A percentile compares a stretch with the other conserved stretches of the same genome.
Evolutionary conservation across 768 basidiomycete species (phyloP).

Genomic region (Hericium erinaceus): DNA sequence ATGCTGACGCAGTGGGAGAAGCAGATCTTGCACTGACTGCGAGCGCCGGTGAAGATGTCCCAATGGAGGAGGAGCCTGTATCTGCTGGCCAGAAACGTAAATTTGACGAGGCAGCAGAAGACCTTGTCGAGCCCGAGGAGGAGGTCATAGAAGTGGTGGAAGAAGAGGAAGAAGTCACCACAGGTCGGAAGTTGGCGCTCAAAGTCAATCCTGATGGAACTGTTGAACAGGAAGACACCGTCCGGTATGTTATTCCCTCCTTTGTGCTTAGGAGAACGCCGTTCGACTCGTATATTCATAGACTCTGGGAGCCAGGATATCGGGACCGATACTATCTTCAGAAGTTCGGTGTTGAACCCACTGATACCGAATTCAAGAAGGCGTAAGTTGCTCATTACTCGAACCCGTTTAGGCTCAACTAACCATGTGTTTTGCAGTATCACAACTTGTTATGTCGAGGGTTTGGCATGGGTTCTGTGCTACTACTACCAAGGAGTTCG

Average conservation of each 20-base stretch:
- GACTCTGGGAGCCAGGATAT: slow-evolving; percentile 95
- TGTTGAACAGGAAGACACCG: slow-evolving; percentile 88
- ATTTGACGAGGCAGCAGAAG: slow-evolving; percentile 33
- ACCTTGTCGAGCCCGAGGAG: slow-evolving; percentile 21
- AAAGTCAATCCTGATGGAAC: slow-evolving; percentile 88
- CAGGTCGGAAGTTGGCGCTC: slow-evolving; percentile 40
- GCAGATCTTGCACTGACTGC: slow-evolving; percentile 10
- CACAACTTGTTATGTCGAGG: slow-evolving; percentile 82
- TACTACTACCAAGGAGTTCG: slow-evolving; percentile 98
- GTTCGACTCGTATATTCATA: slow-evolving; percentile 22
- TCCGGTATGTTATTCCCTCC: slow-evolving; percentile 53
- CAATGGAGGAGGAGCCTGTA: slow-evolving; percentile 1
- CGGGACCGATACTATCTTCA: slow-evolving; percentile 89
- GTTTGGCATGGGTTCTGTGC: slow-evolving; percentile 88
- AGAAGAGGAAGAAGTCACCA: slow-evolving; percentile 40
- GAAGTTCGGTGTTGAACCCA: slow-evolving; percentile 75
- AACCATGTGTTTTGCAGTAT: slow-evolving; percentile 38
- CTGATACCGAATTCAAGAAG: slow-evolving; percentile 65
- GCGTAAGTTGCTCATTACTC: slow-evolving; percentile 37
- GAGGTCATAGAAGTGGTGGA: slow-evolving; percentile 29
- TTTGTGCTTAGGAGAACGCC: not conserved
- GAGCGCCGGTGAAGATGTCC: not conserved
- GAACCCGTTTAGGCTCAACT: not conserved
- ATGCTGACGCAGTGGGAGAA: slow-evolving; percentile 24
- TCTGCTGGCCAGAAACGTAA: slow-evolving; percentile 35